These are phyloP conservation scores for Fonsecaea nubica DNA, from an alignment of 2,329 filamentous ascomycete genomes.

Conservation along the genomic window DNA sequence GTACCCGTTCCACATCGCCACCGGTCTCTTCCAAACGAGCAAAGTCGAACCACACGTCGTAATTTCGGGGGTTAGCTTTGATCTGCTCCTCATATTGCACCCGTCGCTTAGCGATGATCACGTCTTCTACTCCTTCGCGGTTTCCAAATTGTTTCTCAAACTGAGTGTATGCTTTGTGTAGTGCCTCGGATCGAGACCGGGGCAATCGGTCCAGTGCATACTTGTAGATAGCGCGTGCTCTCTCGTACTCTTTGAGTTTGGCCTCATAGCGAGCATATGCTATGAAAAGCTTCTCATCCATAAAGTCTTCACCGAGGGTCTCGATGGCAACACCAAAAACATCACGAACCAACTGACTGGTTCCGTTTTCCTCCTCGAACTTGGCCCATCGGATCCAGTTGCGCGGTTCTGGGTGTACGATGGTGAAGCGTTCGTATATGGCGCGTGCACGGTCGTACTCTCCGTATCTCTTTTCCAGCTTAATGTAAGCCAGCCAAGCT, in stretches of 20 bases:
- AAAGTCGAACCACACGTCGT: conserved; percentile 97
- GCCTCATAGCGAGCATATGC: conserved; percentile 94
- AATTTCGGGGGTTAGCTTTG: conserved; percentile 93
- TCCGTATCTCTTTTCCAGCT: conserved; percentile 91
- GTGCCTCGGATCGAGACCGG: conserved; percentile 78
- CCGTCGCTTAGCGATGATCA: conserved; percentile 90
- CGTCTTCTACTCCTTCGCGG: conserved; percentile 89
- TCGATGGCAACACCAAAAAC: conserved; percentile 90
- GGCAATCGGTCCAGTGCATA: conserved; percentile 92
- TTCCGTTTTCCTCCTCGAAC: conserved; percentile 95
- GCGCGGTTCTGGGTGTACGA: conserved; percentile 89
- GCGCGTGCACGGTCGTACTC: conserved; percentile 89
- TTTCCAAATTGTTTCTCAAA: conserved; percentile 99
- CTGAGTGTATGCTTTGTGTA: conserved; percentile 94
- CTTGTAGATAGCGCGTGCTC: conserved; percentile 92
- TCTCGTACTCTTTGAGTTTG: conserved; percentile 93
- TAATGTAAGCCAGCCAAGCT: conserved; percentile 95
- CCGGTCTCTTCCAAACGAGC: conserved; percentile 86
- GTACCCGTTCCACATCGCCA: conserved; percentile 79
- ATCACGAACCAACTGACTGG: conserved; percentile 86
- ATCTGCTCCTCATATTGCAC: conserved; percentile 94
- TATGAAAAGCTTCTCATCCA: conserved; percentile 95
- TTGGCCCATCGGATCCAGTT: conserved; percentile 99
- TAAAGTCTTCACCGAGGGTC: conserved; percentile 88
- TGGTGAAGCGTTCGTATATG: conserved; percentile 88